phyloP scores from a whole-genome alignment of 1,284 basidiomycete species.

The Golubevia pallescens region DNA sequence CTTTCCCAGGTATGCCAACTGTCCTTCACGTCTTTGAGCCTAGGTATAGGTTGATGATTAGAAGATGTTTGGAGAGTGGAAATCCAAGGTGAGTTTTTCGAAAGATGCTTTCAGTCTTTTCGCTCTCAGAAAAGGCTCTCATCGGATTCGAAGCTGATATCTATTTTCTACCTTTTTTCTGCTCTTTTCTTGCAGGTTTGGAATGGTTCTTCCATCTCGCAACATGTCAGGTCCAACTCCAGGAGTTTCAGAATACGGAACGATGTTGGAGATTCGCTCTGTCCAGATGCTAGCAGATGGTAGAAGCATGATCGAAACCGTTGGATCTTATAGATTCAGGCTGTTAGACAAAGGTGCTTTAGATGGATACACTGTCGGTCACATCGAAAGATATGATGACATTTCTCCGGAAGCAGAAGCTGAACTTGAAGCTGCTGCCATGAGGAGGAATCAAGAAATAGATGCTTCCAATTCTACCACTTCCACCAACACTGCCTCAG shows the following conservation, averaged over 20 bases:
- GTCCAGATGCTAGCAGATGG: slow-evolving; percentile 89
- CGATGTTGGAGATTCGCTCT: slow-evolving; percentile 85
- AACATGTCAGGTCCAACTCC: slow-evolving; percentile 65
- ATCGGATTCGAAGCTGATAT: not conserved
- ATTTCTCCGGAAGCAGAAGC: slow-evolving; percentile 69
- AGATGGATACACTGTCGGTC: slow-evolving; percentile 87
- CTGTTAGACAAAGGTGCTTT: slow-evolving; percentile 74
- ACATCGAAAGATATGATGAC: slow-evolving; percentile 75
- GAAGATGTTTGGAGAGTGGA: slow-evolving; percentile 80
- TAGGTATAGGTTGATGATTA: slow-evolving; percentile 86
- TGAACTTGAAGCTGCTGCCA: slow-evolving; percentile 54
- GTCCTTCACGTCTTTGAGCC: slow-evolving; percentile 92
- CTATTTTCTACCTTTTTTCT: not conserved
- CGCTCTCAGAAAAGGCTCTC: no score
- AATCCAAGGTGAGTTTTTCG: slow-evolving; percentile 66
- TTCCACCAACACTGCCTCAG: no score
- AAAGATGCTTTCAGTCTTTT: no score
- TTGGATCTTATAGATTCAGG: slow-evolving; percentile 82
- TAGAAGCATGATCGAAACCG: slow-evolving; percentile 84
- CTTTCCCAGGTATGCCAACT: slow-evolving; percentile 87
- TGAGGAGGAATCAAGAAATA: no score
- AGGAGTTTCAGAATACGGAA: slow-evolving; percentile 77
- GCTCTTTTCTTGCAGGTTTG: slow-evolving; percentile 69
- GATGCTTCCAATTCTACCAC: no score
- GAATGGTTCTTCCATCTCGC: slow-evolving; percentile 81